Conservation (phyloP, 2,329 filamentous ascomycete species). For the Aspergillus sp. region DNA sequence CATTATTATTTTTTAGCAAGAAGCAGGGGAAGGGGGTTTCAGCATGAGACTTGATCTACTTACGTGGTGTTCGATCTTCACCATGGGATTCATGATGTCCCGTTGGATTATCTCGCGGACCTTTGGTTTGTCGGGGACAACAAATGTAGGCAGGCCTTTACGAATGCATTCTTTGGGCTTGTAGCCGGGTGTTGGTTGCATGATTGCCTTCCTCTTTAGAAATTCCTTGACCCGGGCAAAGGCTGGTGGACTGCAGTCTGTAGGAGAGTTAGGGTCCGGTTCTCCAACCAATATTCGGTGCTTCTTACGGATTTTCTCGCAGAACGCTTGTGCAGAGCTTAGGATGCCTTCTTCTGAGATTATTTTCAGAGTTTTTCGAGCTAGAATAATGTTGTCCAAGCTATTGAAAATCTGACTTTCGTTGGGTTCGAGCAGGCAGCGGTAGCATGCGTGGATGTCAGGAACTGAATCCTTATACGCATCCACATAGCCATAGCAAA, state of each 20-base stretch:
- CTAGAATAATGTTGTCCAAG: constrained; percentile 27
- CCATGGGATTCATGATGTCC: constrained; percentile 33
- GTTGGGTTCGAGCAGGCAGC: constrained; percentile 40
- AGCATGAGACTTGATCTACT: constrained; percentile 20
- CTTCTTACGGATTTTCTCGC: constrained; percentile 32
- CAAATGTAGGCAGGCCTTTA: constrained; percentile 31
- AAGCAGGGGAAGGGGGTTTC: not conserved
- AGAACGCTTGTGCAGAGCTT: constrained; percentile 23
- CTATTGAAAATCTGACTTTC: constrained; percentile 27
- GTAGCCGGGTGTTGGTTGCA: constrained; percentile 30
- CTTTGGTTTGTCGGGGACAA: constrained; percentile 20
- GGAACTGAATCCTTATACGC: constrained; percentile 40
- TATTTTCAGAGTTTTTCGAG: constrained; percentile 28
- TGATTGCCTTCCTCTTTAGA: constrained; percentile 25
- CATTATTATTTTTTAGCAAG: constrained; percentile 8
- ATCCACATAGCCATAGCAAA: constrained; percentile 47
- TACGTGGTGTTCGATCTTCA: constrained; percentile 35
- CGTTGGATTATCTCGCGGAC: constrained; percentile 20
- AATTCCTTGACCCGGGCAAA: constrained; percentile 30
- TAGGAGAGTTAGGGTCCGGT: constrained; percentile 12
- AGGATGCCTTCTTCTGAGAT: constrained; percentile 32
- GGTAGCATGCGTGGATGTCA: constrained; percentile 47
- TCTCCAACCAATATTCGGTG: not conserved
- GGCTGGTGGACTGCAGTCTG: constrained; percentile 33
- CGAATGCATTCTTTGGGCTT: constrained; percentile 30